phyloP scores from a whole-genome alignment of 768 basidiomycete species.

The Pleurotus platypus region DNA sequence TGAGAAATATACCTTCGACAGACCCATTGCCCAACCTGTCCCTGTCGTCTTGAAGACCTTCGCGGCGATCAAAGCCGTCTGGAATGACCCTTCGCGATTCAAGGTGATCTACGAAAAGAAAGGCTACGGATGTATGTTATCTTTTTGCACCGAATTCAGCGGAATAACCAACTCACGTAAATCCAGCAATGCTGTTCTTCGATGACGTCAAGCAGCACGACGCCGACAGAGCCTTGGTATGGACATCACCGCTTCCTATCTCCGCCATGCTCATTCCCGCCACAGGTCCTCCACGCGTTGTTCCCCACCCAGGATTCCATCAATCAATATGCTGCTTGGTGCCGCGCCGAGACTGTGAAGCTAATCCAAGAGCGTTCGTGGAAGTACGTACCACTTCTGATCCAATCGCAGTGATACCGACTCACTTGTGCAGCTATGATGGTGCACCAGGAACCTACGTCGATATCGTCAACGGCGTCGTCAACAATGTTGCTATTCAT shows the following conservation, averaged over 20 bases:
- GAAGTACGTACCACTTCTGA: constrained; percentile 6
- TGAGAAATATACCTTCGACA: constrained; percentile 23
- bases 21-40: constrained; percentile 20
- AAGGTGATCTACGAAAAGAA: constrained; percentile 26
- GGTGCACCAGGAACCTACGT: constrained; percentile 27
- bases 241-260: neutral
- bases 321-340: constrained; percentile 21
- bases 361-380: constrained; percentile 21
- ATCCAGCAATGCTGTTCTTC: constrained; percentile 10
- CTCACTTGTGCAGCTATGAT: constrained; percentile 12
- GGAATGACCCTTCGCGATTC: constrained; percentile 26
- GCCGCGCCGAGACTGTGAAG: constrained; percentile 17
- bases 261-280: neutral
- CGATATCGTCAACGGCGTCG: constrained; percentile 41
- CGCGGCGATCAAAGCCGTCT: constrained; percentile 26
- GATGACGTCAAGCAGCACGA: constrained; percentile 13
- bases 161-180: neutral
- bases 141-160: constrained; percentile 22
- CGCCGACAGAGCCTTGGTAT: constrained; percentile 14
- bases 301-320: constrained; percentile 21
- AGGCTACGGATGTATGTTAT: constrained; percentile 20
- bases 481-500: constrained; percentile 35
- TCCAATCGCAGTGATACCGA: neutral
- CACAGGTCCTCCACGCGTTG: constrained; percentile 21
- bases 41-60: constrained; percentile 28